Conservation (phyloP, 1,284 basidiomycete species). For the Malassezia dermatis region DNA sequence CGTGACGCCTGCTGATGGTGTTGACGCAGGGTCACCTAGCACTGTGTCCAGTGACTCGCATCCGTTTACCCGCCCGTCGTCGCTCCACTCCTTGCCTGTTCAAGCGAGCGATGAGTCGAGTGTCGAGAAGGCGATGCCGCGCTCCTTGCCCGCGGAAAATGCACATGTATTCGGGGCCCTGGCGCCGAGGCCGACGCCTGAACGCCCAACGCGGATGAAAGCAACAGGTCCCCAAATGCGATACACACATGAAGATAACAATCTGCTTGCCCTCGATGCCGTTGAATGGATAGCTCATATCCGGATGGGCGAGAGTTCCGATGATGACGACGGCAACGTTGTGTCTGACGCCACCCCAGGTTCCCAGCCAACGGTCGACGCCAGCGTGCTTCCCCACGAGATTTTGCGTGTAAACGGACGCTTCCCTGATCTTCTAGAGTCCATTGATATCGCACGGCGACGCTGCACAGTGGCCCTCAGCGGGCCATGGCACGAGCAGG, state of each 20-base stretch:
- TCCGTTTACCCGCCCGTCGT: not conserved
- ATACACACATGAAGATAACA: constrained; percentile 5
- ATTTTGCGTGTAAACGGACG: constrained; percentile 31
- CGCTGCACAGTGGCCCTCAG: constrained; percentile 34
- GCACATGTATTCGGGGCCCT: not conserved
- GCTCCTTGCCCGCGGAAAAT: not conserved
- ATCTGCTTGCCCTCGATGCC: not conserved
- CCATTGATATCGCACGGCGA: constrained; percentile 33
- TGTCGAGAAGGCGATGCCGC: not conserved
- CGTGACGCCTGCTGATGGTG: no score
- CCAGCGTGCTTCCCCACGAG: constrained; percentile 23
- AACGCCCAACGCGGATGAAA: not conserved
- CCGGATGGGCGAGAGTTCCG: not conserved
- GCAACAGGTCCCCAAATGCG: constrained; percentile 11
- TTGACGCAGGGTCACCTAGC: not conserved
- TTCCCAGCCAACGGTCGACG: not conserved
- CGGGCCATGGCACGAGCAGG: constrained; percentile 37
- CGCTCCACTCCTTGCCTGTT: not conserved
- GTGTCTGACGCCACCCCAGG: not conserved
- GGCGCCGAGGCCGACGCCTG: not conserved
- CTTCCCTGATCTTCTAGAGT: constrained; percentile 30
- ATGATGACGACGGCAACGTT: not conserved
- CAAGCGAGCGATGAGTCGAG: not conserved
- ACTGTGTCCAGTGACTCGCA: not conserved
- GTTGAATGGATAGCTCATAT: not conserved